Conservation (phyloP, 164 flowering plant genomes). For the Dillenia turbinata region DNA sequence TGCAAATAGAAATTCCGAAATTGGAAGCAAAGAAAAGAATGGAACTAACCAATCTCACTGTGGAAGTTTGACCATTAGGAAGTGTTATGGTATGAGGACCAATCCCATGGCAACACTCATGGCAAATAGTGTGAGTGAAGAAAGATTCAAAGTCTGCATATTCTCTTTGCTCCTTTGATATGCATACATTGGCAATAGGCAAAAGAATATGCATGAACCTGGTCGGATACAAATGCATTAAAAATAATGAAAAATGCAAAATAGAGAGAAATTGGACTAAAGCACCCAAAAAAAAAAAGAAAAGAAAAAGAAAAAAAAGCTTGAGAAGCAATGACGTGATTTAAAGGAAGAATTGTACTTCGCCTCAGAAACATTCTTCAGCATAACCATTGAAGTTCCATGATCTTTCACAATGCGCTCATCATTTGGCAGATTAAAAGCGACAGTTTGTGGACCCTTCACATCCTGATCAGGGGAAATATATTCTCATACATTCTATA, state of each 20-base stretch:
- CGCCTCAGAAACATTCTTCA: conserved; percentile 95
- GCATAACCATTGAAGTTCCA: conserved; percentile 97
- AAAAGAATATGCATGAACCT: conserved; percentile 90
- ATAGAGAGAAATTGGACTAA: background rate
- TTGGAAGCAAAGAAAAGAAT: background rate
- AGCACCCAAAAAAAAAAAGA: background rate
- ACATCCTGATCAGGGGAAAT: conserved; percentile 56
- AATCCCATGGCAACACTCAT: conserved; percentile 97
- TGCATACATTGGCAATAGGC: conserved; percentile 73
- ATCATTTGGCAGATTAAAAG: conserved; percentile 96
- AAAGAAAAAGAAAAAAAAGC: background rate
- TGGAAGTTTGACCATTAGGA: conserved; percentile 77
- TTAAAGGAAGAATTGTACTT: conserved; percentile 41
- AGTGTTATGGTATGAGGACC: conserved; percentile 90
- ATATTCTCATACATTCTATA: too few relatives aligned
- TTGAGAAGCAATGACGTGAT: background rate
- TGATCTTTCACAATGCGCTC: conserved; percentile 89
- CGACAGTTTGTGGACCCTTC: conserved; percentile 95
- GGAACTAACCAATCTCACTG: conserved; percentile 79
- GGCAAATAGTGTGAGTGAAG: conserved; percentile 94
- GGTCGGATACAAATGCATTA: conserved; percentile 10
- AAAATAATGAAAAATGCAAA: background rate
- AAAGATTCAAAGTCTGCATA: conserved; percentile 85
- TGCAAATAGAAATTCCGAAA: background rate
- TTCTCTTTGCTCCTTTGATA: conserved; percentile 57